Conservation (phyloP, 208 protist species). For the Trypanosoma melophagium region DNA sequence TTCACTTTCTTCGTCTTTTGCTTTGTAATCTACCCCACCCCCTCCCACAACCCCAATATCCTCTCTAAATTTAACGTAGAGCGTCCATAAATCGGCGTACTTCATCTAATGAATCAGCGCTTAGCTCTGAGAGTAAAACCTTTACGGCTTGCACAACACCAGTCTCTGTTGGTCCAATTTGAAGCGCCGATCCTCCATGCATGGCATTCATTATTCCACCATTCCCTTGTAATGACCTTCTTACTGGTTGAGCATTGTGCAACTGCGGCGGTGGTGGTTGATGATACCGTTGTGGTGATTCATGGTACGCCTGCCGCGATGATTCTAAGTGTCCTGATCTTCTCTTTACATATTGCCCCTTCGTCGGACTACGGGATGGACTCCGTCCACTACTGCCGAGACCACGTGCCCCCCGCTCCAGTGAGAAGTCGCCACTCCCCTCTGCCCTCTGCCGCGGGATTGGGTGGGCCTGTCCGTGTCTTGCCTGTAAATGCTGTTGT, state of each 20-base stretch:
- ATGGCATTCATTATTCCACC: slow-evolving; percentile 6
- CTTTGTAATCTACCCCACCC: not conserved
- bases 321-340: slow-evolving; percentile 1
- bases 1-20: slow-evolving; percentile 14
- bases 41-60: too few species aligned
- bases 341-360: not conserved
- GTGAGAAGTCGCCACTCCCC: not conserved
- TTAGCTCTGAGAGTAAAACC: slow-evolving; percentile 73
- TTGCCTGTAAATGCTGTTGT: not conserved
- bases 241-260: not conserved
- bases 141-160: slow-evolving; percentile 84
- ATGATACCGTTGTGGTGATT: not conserved
- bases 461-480: not conserved
- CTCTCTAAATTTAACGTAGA: slow-evolving; percentile 28
- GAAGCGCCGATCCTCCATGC: not conserved
- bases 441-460: not conserved
- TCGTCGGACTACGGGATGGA: slow-evolving; percentile 5
- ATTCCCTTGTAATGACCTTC: slow-evolving; percentile 15
- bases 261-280: too few species aligned
- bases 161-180: slow-evolving; percentile 62
- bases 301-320: not conserved
- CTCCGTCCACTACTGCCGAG: not conserved
- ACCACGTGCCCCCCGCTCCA: too few species aligned
- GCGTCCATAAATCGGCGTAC: slow-evolving; percentile 79
- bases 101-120: slow-evolving; percentile 48